Percentiles rank a stretch among this genome's conserved stretches.
phyloP scores from a whole-genome alignment of 805 yeast genomes.

The Hemisphaericaspora nanyangensis region DNA sequence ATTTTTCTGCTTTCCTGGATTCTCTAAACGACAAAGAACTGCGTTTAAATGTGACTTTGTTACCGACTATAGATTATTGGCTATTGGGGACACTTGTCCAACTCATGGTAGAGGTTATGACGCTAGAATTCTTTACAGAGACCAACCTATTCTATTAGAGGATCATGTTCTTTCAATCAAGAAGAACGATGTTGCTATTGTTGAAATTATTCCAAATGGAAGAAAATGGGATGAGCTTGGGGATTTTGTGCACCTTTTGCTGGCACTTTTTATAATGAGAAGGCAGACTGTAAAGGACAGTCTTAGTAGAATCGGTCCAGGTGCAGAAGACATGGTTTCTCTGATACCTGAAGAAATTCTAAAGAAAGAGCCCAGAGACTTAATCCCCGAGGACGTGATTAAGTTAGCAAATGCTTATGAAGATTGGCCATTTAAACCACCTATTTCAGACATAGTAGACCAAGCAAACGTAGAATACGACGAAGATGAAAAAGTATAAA shows the following conservation, averaged over 20 bases:
- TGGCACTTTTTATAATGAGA: constrained; percentile 3
- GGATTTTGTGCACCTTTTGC: constrained; percentile 4
- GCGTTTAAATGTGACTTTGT: constrained; percentile 63
- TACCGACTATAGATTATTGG: constrained; percentile 55
- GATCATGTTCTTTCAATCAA: constrained; percentile 21
- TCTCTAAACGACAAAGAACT: constrained; percentile 53
- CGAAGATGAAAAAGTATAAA: too few relatives aligned
- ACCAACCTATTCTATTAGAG: constrained; percentile 28
- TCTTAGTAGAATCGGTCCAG: constrained; percentile 65
- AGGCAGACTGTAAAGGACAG: constrained; percentile 2
- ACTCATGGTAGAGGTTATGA: constrained; percentile 32
- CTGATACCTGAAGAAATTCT: constrained; percentile 30
- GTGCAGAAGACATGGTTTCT: constrained; percentile 54
- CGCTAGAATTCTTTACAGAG: constrained; percentile 32
- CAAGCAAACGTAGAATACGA: too few relatives aligned
- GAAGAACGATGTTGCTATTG: constrained; percentile 41
- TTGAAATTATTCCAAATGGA: constrained; percentile 50
- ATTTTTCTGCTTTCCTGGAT: constrained; percentile 54
- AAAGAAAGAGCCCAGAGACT: constrained; percentile 42
- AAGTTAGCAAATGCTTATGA: constrained; percentile 50
- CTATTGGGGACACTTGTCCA: constrained; percentile 26
- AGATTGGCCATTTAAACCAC: constrained; percentile 86
- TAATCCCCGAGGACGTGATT: constrained; percentile 54
- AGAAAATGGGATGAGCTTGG: constrained; percentile 37
- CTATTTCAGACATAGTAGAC: constrained; percentile 14